Percentiles rank a stretch among this genome's conserved stretches.
Evolutionary conservation across 2,329 filamentous ascomycete species (phyloP).

Genomic region (Trichoderma asperellum): DNA sequence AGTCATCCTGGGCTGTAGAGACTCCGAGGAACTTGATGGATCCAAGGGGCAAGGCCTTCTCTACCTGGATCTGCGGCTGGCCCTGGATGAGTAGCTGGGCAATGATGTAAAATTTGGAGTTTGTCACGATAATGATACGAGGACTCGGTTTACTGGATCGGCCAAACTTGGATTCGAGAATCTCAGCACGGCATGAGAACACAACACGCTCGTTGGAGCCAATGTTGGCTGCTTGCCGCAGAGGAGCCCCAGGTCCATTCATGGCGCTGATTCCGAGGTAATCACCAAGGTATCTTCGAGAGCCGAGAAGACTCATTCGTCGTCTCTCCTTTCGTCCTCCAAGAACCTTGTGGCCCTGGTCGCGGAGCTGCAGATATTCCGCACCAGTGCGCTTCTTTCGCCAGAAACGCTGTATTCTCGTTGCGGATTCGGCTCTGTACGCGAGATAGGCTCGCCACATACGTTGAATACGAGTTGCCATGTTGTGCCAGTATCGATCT

Average conservation of each 20-base stretch:
- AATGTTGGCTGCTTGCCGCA: constrained; percentile 75
- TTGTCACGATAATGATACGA: constrained; percentile 81
- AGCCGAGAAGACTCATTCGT: constrained; percentile 88
- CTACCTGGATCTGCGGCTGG: constrained; percentile 78
- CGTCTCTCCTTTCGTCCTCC: constrained; percentile 87
- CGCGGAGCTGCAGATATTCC: constrained; percentile 84
- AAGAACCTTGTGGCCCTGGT: constrained; percentile 82
- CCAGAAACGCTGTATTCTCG: constrained; percentile 94
- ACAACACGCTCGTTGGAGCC: constrained; percentile 72
- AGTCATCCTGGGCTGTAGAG: constrained; percentile 87
- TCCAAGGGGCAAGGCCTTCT: constrained; percentile 80
- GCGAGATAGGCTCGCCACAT: constrained; percentile 96
- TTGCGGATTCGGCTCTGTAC: constrained; percentile 90
- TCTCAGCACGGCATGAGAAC: constrained; percentile 90
- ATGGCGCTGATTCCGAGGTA: constrained; percentile 87
- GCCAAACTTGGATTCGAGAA: constrained; percentile 92
- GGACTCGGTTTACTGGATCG: constrained; percentile 93
- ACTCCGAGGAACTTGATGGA: constrained; percentile 85
- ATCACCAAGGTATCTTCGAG: constrained; percentile 89
- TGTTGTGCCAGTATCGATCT: constrained; percentile 98
- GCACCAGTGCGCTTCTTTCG: constrained; percentile 88
- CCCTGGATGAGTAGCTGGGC: constrained; percentile 81
- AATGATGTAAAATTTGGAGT: constrained; percentile 85
- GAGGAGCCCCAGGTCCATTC: constrained; percentile 77
- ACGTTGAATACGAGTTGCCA: constrained; percentile 95